Base-by-base conservation (phyloP, 2,329 filamentous ascomycete species). In the Phialophora chinensis region DNA sequence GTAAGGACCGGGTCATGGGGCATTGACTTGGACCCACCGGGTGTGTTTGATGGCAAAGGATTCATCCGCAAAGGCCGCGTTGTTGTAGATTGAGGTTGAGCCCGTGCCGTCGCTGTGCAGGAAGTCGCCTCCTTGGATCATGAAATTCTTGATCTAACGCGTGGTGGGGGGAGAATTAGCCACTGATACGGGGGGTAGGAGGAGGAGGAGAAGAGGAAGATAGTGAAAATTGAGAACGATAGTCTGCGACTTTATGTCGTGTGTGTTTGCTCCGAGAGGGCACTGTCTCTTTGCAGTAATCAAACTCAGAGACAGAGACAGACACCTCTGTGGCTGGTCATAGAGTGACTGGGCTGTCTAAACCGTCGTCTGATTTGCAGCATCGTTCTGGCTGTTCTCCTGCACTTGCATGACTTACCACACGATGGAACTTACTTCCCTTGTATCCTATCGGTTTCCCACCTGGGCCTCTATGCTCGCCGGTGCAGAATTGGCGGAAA, bases 81-180 rank as follows among this genome's bases (percentile, higher is more conserved):
- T 89, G 65, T 93, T 92, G 82, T 96, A 98, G 77, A 98, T 97
- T 72, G 87, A 91, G 11, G 89, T 90, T 55, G 90, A 93, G 8
- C 95, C 95, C 0, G 92, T 96, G 60, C 95, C 95, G 78, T 98
- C 91, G 60, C 93, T 92, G 74, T 97, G 93, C 69, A 97, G 83
- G 78, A 98, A 98, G 79, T 99, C 95, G 62, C 95, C 95, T 54
- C 94, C 94, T 79, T 99, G 95, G 75, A 95, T 91, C 94, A 98
- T 98, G 82, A 98, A 97, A 74, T 91, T 91, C 80, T 91, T 91
- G 78, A 97, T 97, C 92, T 96, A 71, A 17, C 35, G 14, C 11
- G 38, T 7, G 55, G 38, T 7, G 55, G 60, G 20, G 17, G 10
- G 23, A 20, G 55, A 25, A 11, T 58, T 20, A 56, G 53, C n/a